Base-by-base conservation (phyloP, 2,329 filamentous ascomycete genomes). In the Cladosporium sp. region DNA sequence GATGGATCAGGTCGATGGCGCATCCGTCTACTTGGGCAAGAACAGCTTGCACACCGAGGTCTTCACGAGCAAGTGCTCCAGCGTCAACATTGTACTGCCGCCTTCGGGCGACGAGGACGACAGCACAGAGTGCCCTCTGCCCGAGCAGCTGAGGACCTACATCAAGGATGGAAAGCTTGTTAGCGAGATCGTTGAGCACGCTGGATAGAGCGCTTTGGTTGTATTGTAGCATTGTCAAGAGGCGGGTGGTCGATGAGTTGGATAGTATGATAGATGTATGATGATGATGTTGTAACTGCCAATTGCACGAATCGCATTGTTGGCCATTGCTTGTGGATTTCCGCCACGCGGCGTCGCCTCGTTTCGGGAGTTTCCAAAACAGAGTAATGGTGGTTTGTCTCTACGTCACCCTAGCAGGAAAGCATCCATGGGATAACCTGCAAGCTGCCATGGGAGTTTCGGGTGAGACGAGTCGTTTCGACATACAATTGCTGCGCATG, bases 131-230 rank as follows among this genome's bases (percentile, higher is more conserved):
- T 86, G 91, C 62, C 89, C 95, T 0, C 79, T 98, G 66, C 95
- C 95, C 0, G 92, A 93, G 74, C 95, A 99, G 83, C 91, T 97
- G 74, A 88, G 92, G 87, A 92, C 75, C 83, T 91, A 84, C 85
- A 84, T 86, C 82, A 91, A 89, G 78, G 82, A 92, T 78, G 91
- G 91, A 25, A 88, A 90, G 69, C 76, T 98, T 68, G 86, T 94
- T 30, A 97, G 88, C 75, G 94, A 98, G 84, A 98, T 99, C 77
- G 95, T 99, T 21, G 93, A 95, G 74, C 94, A 98, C 80, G 88
- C 91, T 69, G 93, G 94, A 65, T 97, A 84, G 70, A 75, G 30
- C 11, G 16, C 57, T 25, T 59, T 18, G 21, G 32, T 26, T 7
- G 5, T 21, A 46, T 39, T 61, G 61, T 64, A 63, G 48, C 49